Conservation (phyloP, 768 basidiomycete genomes). For the Serendipita vermifera region DNA sequence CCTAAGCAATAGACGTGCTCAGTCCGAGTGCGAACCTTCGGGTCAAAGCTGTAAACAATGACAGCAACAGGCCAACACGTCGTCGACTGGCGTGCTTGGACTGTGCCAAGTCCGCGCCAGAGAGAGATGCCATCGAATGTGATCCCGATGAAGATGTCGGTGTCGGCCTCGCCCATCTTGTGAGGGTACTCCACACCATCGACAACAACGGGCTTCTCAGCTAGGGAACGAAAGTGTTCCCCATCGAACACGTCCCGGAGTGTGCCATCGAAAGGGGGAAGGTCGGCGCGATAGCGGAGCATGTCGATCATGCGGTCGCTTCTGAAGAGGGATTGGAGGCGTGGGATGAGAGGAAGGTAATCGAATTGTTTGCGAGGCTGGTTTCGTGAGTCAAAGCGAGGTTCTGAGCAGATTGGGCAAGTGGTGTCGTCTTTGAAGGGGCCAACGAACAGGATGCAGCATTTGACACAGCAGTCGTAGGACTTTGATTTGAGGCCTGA, state of each 20-base stretch:
- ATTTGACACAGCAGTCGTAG: conserved; percentile 34
- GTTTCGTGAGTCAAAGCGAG: conserved; percentile 18
- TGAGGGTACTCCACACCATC: conserved; percentile 19
- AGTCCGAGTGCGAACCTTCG: conserved; percentile 21
- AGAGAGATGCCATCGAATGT: conserved; percentile 31
- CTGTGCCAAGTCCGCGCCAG: conserved; percentile 14
- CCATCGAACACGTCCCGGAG: conserved; percentile 30
- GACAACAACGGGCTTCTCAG: conserved; percentile 19
- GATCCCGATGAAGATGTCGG: conserved; percentile 33
- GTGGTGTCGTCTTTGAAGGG: conserved; percentile 18
- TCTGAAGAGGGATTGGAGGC: conserved; percentile 21
- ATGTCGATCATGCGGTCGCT: conserved; percentile 16
- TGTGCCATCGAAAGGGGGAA: conserved; percentile 12
- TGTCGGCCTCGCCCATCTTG: conserved; percentile 26
- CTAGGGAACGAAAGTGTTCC: conserved; percentile 22
- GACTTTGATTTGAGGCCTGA: conserved; percentile 23
- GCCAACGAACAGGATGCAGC: conserved; percentile 30
- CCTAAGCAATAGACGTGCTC: too few relatives aligned
- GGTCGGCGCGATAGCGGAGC: conserved; percentile 18
- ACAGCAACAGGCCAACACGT: conserved; percentile 33
- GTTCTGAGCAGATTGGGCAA: conserved; percentile 29
- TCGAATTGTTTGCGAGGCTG: conserved; percentile 22
- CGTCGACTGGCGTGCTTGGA: conserved; percentile 23
- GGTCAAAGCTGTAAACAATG: conserved; percentile 33
- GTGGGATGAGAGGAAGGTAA: conserved; percentile 31